Percentiles rank a stretch among this genome's conserved stretches.
Evolutionary conservation across 164 flowering plant genomes (phyloP).

Genomic region (Tetracentron sinense): DNA sequence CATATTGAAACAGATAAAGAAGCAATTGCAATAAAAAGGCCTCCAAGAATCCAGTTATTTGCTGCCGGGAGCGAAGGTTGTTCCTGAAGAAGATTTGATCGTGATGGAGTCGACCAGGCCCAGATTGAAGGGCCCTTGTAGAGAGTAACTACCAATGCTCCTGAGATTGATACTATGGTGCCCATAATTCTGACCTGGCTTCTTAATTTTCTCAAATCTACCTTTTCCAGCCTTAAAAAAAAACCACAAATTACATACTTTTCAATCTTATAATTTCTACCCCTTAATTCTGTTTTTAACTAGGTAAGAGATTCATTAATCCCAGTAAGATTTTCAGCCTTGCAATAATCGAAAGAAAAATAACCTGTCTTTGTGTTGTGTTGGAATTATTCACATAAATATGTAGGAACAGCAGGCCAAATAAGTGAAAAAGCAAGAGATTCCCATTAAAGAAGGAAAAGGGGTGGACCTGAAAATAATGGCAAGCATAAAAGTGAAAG

Average conservation of each 20-base stretch:
- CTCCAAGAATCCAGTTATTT: conserved; percentile 34
- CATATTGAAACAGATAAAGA: conserved; percentile 32
- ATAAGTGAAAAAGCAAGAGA: too few species aligned
- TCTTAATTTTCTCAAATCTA: conserved; percentile 23
- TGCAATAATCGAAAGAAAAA: too few species aligned
- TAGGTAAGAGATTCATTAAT: too few species aligned
- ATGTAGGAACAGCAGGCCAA: too few species aligned
- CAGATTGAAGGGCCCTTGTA: conserved; percentile 33
- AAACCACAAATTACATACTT: too few species aligned
- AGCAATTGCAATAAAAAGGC: conserved; percentile 32
- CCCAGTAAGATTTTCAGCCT: too few species aligned
- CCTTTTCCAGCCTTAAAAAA: conserved; percentile 23
- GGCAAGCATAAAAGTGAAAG: conserved; percentile 52
- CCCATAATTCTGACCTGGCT: conserved; percentile 29
- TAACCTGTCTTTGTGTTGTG: too few species aligned
- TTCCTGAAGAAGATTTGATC: conserved; percentile 12
- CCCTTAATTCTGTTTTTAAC: too few species aligned
- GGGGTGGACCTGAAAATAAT: conserved; percentile 37
- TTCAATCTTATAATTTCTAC: too few species aligned
- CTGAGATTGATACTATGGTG: conserved; percentile 24
- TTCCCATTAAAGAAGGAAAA: background rate
- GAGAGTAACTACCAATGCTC: conserved; percentile 23
- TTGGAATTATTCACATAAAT: too few species aligned
- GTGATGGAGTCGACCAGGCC: conserved; percentile 10
- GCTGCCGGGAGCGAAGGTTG: conserved; percentile 15